Evolutionary conservation across 805 yeast species (phyloP), one percentile per base, ranked within the genome.

Genomic region (Candida tallmaniae): DNA sequence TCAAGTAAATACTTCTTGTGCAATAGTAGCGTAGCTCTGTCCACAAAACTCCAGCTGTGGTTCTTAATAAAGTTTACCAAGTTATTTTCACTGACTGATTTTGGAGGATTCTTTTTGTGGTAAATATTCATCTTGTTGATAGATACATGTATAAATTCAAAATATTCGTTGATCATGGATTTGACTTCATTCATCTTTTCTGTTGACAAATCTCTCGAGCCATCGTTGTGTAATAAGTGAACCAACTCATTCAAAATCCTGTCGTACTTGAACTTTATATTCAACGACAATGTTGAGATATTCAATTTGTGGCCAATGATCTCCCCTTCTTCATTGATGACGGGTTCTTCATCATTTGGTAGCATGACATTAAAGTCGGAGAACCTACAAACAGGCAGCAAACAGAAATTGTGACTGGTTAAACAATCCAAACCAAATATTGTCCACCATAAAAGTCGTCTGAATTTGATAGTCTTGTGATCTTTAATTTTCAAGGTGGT

Each of bases 361-460:
- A 74, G 51, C n/a, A 70, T 56, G 0, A 78, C 79, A 43, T 77
- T 78, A 49, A 70, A 73, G 45, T 76, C 80, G 34, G 68, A 73
- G 24, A 62, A 54, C 37, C 60, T 58, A 39, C 79, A 73, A 22
- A 73, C 62, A 1, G 83, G 83, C 0, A 76, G 69, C 21, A 74
- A 51, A 48, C 76, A 68, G 31, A 72, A 72, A 41, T 76, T 75
- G 38, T 75, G 68, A 24, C 80, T 68, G 6, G 78, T 72, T 39
- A 74, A 61, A 3, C 74, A 68, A 50, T 78, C 85, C 40, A 78
- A 53, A 18, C 75, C 74, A 41, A 76, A 76, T 6, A 78, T 73
- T 24, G 76, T 78, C 83, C 83, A 78, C 83, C 83, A 78, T n/a
- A 78, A 50, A 34, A 76, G 49, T 48, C 83, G 62, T 51, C 80